Evolutionary conservation across 805 yeast genomes (phyloP).

Genomic region (Metschnikowia rubicola): DNA sequence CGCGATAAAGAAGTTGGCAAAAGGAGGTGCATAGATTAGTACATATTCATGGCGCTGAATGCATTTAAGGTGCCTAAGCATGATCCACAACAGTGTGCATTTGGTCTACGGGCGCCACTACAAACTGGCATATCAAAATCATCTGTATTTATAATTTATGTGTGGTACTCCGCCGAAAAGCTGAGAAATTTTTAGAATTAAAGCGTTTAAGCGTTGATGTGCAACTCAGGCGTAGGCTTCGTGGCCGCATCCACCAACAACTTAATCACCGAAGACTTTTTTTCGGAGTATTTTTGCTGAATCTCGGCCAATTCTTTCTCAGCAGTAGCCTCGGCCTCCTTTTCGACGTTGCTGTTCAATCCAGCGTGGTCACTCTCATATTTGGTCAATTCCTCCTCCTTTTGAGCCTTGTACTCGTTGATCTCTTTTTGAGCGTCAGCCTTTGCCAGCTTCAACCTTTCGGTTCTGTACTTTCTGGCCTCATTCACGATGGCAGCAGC

Average conservation of each 20-base stretch:
- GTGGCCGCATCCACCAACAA: constrained; percentile 76
- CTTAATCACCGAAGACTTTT: constrained; percentile 66
- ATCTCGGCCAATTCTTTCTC: constrained; percentile 68
- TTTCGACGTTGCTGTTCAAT: constrained; percentile 70
- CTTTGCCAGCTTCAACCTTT: constrained; percentile 89
- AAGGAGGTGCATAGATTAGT: constrained; percentile 22
- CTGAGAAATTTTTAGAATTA: background rate
- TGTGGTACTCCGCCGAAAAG: no score
- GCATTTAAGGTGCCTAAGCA: no score
- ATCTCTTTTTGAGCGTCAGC: constrained; percentile 89
- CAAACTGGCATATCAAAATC: background rate
- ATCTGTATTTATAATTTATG: background rate
- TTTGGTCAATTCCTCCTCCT: constrained; percentile 75
- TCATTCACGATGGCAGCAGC: constrained; percentile 95
- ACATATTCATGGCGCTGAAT: no score
- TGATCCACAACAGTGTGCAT: no score
- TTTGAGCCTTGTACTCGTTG: constrained; percentile 75
- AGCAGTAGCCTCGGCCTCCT: constrained; percentile 73
- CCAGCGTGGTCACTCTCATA: constrained; percentile 73
- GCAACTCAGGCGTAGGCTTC: constrained; percentile 77
- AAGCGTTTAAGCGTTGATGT: constrained; percentile 57
- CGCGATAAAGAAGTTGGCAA: constrained; percentile 37
- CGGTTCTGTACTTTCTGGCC: constrained; percentile 84
- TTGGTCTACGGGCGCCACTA: no score
- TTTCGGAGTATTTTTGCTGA: constrained; percentile 56